Evolutionary conservation across 495 filamentous ascomycete genomes (phyloP), one percentile per base, ranked within the genome.

Genomic region (Talaromyces borbonicus): DNA sequence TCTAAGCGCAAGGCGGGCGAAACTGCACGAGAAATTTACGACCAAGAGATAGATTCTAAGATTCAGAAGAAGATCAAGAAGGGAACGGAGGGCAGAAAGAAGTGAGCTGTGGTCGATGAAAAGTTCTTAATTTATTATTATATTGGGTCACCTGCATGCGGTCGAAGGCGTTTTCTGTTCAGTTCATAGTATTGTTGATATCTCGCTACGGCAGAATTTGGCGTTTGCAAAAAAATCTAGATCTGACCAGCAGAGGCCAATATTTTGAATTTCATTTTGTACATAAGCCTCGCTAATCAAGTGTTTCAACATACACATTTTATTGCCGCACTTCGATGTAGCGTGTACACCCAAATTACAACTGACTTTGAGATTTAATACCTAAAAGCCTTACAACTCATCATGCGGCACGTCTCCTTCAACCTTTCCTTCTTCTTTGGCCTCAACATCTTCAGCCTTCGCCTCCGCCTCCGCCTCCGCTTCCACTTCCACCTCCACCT

Each of bases 1-100:
- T 60, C 65, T 18, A 95, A 95, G 70, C 71, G 90, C 46, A 95
- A 95, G 69, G 84, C 83, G 32, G 79, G 76, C 12, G 81, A 79
- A 46, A 68, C 80, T 22, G 79, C 81, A 19, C 66, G 67, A 39
- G 67, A 73, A 24, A 62, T 69, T 36, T 71, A 60, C 52, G 67
- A 73, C 32, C 56, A 65, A 52, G 67, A 69, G 56, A 48, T 67
- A n/a, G 63, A 71, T 36, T 65, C 69, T 12, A 71, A 71, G 58
- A 57, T 67, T 33, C 67, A 72, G 49, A 71, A 72, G 59, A 61
- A 67, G 14, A 70, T 70, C 51, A 73, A 69, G 61, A 75, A 72
- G 59, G 67, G 71, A 37, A 73, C 68, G 3, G 76, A 75, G 50
- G 73, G 78, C 8, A 58, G 48, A 32, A 60, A 59, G 54, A 53